phyloP scores from a whole-genome alignment of 2,329 filamentous ascomycete species.

The Nemania bipapillata region DNA sequence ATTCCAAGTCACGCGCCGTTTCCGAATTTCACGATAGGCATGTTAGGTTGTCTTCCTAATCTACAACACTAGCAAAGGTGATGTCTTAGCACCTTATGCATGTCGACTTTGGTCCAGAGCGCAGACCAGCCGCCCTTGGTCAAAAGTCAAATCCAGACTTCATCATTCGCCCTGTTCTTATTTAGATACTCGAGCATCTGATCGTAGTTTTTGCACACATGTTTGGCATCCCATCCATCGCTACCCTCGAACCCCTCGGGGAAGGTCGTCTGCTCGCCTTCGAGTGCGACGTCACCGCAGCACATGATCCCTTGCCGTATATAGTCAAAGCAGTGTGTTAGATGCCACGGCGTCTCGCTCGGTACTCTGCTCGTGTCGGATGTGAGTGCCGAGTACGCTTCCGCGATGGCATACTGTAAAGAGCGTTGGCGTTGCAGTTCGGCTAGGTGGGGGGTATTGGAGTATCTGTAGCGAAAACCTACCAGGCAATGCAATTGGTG shows the following conservation, averaged over 20 bases:
- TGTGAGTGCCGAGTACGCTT: conserved; percentile 52
- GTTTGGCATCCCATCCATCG: conserved; percentile 58
- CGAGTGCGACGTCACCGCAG: conserved; percentile 47
- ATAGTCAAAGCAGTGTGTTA: conserved; percentile 55
- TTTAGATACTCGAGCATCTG: conserved; percentile 53
- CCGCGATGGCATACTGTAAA: conserved; percentile 52
- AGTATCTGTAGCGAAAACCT: conserved; percentile 17
- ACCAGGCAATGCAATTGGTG: conserved; percentile 59
- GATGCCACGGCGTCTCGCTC: conserved; percentile 52
- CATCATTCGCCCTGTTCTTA: conserved; percentile 51
- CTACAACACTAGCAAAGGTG: background rate
- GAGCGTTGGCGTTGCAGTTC: background rate
- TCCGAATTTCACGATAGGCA: background rate
- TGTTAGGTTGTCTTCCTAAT: background rate
- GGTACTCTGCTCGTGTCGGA: conserved; percentile 48
- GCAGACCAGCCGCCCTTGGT: background rate
- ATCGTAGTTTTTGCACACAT: conserved; percentile 56
- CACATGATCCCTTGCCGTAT: conserved; percentile 44
- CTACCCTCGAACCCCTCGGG: conserved; percentile 53
- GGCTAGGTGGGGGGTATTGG: background rate
- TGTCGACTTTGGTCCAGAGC: background rate
- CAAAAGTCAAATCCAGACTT: conserved; percentile 53
- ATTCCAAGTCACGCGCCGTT: background rate
- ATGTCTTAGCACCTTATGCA: background rate
- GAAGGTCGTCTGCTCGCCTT: conserved; percentile 56